These are phyloP conservation scores for Ophiostoma novo-ulmi DNA, from an alignment of 2,329 filamentous ascomycete species.

Conservation along the genomic window DNA sequence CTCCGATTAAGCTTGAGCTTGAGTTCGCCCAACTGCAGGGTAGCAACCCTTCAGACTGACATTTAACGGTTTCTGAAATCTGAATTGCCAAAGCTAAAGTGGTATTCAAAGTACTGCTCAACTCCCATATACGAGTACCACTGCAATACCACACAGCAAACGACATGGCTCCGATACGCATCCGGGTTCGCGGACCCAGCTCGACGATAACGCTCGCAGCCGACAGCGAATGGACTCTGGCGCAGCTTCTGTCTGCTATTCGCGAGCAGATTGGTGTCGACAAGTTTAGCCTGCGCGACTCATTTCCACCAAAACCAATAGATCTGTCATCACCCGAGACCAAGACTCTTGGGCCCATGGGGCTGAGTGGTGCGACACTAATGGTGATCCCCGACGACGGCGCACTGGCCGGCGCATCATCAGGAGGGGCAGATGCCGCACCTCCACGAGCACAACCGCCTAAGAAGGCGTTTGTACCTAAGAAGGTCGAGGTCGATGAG, in stretches of 20 bases:
- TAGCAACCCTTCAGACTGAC: background rate
- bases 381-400: slow-evolving; percentile 42
- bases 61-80: background rate
- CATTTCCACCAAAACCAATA: slow-evolving; percentile 72
- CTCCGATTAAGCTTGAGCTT: background rate
- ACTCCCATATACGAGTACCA: background rate
- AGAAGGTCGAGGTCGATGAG: slow-evolving; percentile 38
- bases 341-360: slow-evolving; percentile 40
- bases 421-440: slow-evolving; percentile 11
- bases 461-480: slow-evolving; percentile 30
- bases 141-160: background rate
- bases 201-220: slow-evolving; percentile 68
- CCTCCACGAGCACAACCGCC: slow-evolving; percentile 23
- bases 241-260: slow-evolving; percentile 56
- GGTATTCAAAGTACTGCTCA: background rate
- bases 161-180: slow-evolving; percentile 46
- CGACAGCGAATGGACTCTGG: slow-evolving; percentile 52
- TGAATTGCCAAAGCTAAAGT: background rate
- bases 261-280: slow-evolving; percentile 58
- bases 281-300: slow-evolving; percentile 73
- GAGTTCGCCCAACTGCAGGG: background rate
- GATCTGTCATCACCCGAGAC: slow-evolving; percentile 48
- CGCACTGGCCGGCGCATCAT: slow-evolving; percentile 30
- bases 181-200: slow-evolving; percentile 69
- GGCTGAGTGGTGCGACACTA: slow-evolving; percentile 48